A percentile compares a stretch with the other conserved stretches of the same genome.
phyloP scores from a whole-genome alignment of 2,329 filamentous ascomycete species.

The Rhynchosporium secalis region DNA sequence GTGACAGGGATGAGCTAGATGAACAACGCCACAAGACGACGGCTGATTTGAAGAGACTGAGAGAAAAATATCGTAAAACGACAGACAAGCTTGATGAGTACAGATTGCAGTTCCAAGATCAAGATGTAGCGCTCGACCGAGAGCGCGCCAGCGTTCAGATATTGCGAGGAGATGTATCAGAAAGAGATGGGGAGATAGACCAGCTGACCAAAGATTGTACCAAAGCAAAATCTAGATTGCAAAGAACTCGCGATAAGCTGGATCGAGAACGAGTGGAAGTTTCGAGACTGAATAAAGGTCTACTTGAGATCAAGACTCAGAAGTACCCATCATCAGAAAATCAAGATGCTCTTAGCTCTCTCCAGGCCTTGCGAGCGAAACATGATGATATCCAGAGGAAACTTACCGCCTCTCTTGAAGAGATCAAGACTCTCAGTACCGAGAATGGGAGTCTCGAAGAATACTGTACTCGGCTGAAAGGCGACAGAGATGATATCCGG shows the following conservation, averaged over 20 bases:
- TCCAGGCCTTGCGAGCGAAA: background rate
- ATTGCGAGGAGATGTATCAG: background rate
- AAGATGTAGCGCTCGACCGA: background rate
- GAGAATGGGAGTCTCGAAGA: background rate
- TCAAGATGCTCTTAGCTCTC: background rate
- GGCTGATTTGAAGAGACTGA: background rate
- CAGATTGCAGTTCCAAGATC: background rate
- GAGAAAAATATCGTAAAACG: background rate
- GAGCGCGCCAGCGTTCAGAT: background rate
- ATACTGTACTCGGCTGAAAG: background rate
- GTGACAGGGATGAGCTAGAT: slow-evolving; percentile 4
- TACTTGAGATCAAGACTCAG: background rate
- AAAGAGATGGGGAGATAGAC: background rate
- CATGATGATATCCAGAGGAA: background rate
- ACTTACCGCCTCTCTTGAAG: background rate
- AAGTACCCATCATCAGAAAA: background rate
- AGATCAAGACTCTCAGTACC: background rate
- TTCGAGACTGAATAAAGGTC: background rate
- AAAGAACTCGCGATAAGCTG: slow-evolving; percentile 2
- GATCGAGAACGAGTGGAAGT: background rate
- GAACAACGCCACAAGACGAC: background rate
- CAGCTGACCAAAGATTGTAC: background rate
- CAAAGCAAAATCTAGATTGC: background rate
- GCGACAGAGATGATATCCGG: background rate
- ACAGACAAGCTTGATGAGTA: background rate